Evolutionary conservation across 2,329 filamentous ascomycete genomes (phyloP).

Genomic region (Apiospora marii): DNA sequence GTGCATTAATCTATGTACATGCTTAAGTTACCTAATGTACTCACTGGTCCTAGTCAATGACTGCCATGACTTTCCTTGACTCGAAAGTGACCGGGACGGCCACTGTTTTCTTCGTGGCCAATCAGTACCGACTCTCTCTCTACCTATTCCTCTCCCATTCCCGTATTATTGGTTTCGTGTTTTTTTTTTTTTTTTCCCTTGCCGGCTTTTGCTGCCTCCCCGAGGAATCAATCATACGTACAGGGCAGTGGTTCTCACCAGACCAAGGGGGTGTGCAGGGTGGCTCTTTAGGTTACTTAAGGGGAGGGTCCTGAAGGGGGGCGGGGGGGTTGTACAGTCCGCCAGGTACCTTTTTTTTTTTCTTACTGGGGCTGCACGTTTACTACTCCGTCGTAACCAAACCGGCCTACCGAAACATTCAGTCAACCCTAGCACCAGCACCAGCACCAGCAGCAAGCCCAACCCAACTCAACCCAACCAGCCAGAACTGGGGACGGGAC

Average conservation of each 20-base stretch:
- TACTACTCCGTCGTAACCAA: neutral
- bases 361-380: neutral
- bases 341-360: neutral
- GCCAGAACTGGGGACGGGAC: conserved; percentile 7
- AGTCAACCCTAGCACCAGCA: conserved; percentile 4
- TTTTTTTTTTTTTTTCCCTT: neutral
- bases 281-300: neutral
- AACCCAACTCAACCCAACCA: neutral
- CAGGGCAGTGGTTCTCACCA: conserved; percentile 8
- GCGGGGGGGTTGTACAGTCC: neutral
- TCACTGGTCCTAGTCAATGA: neutral
- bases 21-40: neutral
- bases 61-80: conserved; percentile 7
- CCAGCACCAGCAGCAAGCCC: conserved; percentile 8
- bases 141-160: neutral
- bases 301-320: neutral
- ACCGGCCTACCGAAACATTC: conserved; percentile 6
- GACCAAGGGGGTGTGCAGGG: neutral
- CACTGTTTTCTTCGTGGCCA: neutral
- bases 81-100: conserved; percentile 7
- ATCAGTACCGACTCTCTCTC: neutral
- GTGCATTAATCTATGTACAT: neutral
- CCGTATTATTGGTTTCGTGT: neutral
- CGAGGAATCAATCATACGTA: conserved; percentile 8
- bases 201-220: neutral